Percentiles rank a stretch among this genome's conserved stretches.
Conservation (phyloP, 192 early-diverging fungal genomes). For the Gryganskiella cystojenkinii region DNA sequence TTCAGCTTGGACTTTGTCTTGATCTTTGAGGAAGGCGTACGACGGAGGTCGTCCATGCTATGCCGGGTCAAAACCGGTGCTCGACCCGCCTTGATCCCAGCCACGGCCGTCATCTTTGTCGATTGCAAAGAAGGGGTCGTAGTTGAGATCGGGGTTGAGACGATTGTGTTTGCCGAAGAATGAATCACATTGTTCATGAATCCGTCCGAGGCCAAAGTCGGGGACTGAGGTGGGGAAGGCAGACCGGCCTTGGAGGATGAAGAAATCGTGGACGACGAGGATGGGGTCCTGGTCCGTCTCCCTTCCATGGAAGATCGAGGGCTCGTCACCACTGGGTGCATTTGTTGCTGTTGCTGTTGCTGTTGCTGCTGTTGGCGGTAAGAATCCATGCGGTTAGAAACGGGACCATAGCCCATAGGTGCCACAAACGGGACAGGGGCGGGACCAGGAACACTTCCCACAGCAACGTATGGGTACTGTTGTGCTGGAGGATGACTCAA, state of each 20-base stretch:
- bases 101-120: background rate
- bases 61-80: background rate
- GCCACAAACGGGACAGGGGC: background rate
- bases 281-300: background rate
- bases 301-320: no score
- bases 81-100: background rate
- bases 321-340: background rate
- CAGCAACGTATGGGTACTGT: background rate
- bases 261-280: background rate
- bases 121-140: background rate
- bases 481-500: background rate
- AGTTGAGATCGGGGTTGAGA: slow-evolving; percentile 12
- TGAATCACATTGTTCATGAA: no score
- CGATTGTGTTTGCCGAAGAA: no score
- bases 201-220: background rate
- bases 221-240: slow-evolving; percentile 20
- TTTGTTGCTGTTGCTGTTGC: background rate
- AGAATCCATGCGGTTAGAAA: background rate
- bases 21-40: background rate
- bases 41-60: slow-evolving; percentile 13
- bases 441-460: background rate
- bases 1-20: background rate
- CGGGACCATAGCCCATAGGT: background rate
- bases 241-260: background rate
- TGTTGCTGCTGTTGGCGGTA: background rate